Conservation (phyloP, 495 filamentous ascomycete genomes). For the Terfezia claveryi region DNA sequence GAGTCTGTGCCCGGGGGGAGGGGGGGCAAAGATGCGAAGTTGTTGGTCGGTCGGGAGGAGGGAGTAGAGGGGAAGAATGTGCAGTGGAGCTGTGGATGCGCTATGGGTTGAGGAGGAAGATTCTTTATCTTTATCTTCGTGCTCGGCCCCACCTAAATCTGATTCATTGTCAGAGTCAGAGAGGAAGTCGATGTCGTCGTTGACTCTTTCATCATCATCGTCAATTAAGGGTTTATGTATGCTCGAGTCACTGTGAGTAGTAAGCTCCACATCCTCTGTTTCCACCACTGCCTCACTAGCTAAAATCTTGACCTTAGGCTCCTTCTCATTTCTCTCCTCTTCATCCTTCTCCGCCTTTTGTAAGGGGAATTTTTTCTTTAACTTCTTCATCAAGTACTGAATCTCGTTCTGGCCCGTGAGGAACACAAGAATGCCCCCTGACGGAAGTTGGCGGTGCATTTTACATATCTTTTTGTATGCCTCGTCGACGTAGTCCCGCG, state of each 20-base stretch:
- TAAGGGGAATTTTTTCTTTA: conserved; percentile 50
- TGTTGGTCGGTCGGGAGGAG: conserved; percentile 86
- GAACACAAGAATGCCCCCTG: conserved; percentile 86
- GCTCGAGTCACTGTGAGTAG: conserved; percentile 23
- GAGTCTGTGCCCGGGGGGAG: conserved; percentile 62
- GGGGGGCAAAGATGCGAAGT: conserved; percentile 72
- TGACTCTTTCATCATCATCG: conserved; percentile 23
- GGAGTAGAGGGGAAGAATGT: conserved; percentile 81
- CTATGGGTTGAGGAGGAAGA: conserved; percentile 18
- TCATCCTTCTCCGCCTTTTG: conserved; percentile 14
- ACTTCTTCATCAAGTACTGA: conserved; percentile 44
- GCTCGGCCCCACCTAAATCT: conserved; percentile 35
- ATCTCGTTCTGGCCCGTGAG: conserved; percentile 91
- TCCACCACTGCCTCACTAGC: conserved; percentile 63
- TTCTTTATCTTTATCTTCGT: conserved; percentile 24
- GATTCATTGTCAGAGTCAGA: conserved; percentile 36
- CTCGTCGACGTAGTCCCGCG: conserved; percentile 74
- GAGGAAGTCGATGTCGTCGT: conserved; percentile 27
- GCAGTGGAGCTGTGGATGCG: conserved; percentile 27
- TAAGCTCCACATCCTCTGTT: conserved; percentile 71
- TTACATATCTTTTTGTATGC: conserved; percentile 66
- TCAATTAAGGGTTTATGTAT: conserved; percentile 21
- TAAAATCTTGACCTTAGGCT: conserved; percentile 46
- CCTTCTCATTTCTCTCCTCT: conserved; percentile 28
- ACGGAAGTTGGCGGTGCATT: conserved; percentile 76